Evolutionary conservation across 2,329 filamentous ascomycete genomes (phyloP), one percentile per base, ranked within the genome.

Genomic region (Akanthomyces uredinophilus): DNA sequence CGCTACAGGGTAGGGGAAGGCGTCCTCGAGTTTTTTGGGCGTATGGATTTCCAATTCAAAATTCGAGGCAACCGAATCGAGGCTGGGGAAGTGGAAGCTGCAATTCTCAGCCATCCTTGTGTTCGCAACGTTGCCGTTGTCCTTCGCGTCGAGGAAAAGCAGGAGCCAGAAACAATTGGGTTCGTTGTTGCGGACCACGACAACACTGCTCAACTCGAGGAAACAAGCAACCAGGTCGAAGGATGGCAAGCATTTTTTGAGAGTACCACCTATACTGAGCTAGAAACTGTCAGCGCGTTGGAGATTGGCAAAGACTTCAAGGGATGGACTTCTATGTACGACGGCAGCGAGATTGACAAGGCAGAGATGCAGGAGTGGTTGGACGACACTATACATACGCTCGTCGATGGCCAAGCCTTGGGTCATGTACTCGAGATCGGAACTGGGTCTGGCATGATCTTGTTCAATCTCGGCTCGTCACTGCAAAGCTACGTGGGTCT

Each of bases 281-380:
- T 70, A n/a, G 60, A 64, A 5, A 22, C 35, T 10, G 49, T 69
- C 1, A 49, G 65, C 10, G 14, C 46, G 0, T 62, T 62, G 1
- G 43, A 27, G 0, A 63, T 70, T 37, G 71, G 71, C 0, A 57
- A 61, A 2, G 71, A 74, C 43, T 74, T 73, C 32, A 65, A 64
- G 0, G 70, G 68, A 11, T 74, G 72, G 72, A 71, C 65, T 5
- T 74, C 72, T 0, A 71, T 71, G 68, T 73, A 72, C 35, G 67
- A 73, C 43, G 71, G 70, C 4, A 64, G 16, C 0, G 11, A 63
- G 1, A 70, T 73, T 4, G 66, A 70, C 46, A 67, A 64, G 37
- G 58, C 1, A 1, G 69, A 73, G 29, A 73, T 74, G 72, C 57
- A 68, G 3, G 71, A 72, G 52, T 74, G 72, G 72, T 64, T 74